Conservation (phyloP, 2,329 filamentous ascomycete species). For the Aspergillus puulaauensis region DNA sequence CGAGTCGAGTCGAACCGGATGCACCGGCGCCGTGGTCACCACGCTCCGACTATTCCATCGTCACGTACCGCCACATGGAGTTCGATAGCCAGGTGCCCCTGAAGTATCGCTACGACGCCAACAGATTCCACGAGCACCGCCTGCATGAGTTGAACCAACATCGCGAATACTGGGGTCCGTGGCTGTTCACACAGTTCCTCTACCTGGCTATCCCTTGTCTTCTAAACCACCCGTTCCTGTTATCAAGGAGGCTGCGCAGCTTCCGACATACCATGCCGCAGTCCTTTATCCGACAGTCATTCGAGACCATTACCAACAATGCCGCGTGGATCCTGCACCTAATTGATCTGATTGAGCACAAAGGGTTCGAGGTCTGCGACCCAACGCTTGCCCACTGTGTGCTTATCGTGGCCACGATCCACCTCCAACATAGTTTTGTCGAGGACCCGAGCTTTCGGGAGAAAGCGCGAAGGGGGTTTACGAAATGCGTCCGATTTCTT, state of each 20-base stretch:
- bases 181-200: constrained; percentile 53
- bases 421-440: constrained; percentile 56
- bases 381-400: constrained; percentile 52
- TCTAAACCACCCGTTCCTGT: constrained; percentile 55
- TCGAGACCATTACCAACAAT: constrained; percentile 52
- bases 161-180: constrained; percentile 55
- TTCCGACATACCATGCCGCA: constrained; percentile 55
- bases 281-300: constrained; percentile 55
- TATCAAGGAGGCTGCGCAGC: constrained; percentile 54
- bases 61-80: constrained; percentile 43
- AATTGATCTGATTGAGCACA: constrained; percentile 48
- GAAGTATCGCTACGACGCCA: constrained; percentile 13
- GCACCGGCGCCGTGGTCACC: constrained; percentile 49
- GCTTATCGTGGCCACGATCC: constrained; percentile 55
- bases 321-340: constrained; percentile 56
- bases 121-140: constrained; percentile 18
- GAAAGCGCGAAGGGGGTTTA: constrained; percentile 46
- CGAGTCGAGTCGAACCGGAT: constrained; percentile 10
- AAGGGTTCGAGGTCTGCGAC: constrained; percentile 48
- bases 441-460: constrained; percentile 37
- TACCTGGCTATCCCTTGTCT: constrained; percentile 55
- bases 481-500: constrained; percentile 48
- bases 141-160: constrained; percentile 44
- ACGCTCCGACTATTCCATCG: constrained; percentile 50
- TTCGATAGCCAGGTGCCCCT: constrained; percentile 52